These are phyloP conservation scores for Pleochaeta shiraiana DNA, from an alignment of 2,329 filamentous ascomycete species.

Conservation along the genomic window DNA sequence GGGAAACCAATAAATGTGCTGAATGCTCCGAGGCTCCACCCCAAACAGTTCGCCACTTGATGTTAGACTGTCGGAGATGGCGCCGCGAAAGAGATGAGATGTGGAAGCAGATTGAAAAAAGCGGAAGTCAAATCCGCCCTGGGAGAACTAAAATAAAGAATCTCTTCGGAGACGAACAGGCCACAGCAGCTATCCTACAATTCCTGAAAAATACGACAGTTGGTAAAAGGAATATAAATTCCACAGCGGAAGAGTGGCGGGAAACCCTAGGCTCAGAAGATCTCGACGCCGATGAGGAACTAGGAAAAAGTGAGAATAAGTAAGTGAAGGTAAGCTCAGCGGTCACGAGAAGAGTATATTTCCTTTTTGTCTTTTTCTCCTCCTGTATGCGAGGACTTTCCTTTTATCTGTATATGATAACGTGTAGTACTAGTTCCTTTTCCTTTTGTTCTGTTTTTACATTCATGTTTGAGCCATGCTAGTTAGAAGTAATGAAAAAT, in stretches of 20 bases:
- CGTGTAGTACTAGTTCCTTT: not conserved
- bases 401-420: not conserved
- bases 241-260: not conserved
- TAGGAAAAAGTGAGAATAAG: not conserved
- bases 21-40: not conserved
- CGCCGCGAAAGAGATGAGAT: not conserved
- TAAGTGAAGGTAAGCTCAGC: not conserved
- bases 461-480: too few species aligned
- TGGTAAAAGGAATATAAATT: not conserved
- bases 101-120: not conserved
- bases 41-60: not conserved
- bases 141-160: slow-evolving; percentile 10
- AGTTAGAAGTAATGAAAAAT: too few species aligned
- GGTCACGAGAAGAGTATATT: not conserved
- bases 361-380: not conserved
- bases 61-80: not conserved
- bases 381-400: not conserved
- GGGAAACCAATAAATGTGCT: not conserved
- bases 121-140: slow-evolving; percentile 7
- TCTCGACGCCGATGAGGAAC: not conserved
- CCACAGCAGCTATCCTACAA: not conserved
- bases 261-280: not conserved
- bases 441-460: not conserved
- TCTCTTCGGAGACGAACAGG: not conserved
- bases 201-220: not conserved